A percentile compares a stretch with the other conserved stretches of the same genome.
Evolutionary conservation across 768 basidiomycete species (phyloP).

Genomic region (Calocybe indica): DNA sequence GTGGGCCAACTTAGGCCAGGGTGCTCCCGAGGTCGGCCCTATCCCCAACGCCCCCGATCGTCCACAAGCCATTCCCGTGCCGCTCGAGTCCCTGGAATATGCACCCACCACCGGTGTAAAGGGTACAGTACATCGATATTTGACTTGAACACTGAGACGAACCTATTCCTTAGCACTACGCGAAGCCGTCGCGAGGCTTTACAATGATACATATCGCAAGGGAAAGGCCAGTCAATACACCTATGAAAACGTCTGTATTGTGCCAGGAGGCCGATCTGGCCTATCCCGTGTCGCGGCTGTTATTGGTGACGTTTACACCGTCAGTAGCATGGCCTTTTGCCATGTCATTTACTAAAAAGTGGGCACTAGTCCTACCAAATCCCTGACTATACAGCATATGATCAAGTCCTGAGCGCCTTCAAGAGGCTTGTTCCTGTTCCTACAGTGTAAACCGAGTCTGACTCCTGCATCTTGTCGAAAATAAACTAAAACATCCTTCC

Average conservation of each 20-base stretch:
- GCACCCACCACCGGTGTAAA: constrained; percentile 92
- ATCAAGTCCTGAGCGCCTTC: constrained; percentile 81
- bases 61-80: constrained; percentile 58
- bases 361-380: constrained; percentile 71
- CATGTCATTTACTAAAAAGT: constrained; percentile 1
- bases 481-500: constrained; percentile 16
- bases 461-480: neutral
- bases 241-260: constrained; percentile 90
- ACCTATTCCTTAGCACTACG: constrained; percentile 51
- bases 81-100: constrained; percentile 76
- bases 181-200: constrained; percentile 84
- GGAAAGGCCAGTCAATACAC: constrained; percentile 84
- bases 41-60: constrained; percentile 71
- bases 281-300: constrained; percentile 90
- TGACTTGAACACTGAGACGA: neutral
- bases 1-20: constrained; percentile 91
- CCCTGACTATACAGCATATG: constrained; percentile 89
- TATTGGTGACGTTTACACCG: constrained; percentile 83
- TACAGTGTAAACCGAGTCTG: constrained; percentile 54
- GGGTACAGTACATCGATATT: constrained; percentile 30
- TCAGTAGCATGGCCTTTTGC: constrained; percentile 21
- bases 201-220: constrained; percentile 83
- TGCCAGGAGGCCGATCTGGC: constrained; percentile 89
- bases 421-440: constrained; percentile 88
- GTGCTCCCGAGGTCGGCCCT: constrained; percentile 83